Evolutionary conservation across 2,329 filamentous ascomycete genomes (phyloP), one percentile per base, ranked within the genome.

Genomic region (Cryphonectria naterciae): DNA sequence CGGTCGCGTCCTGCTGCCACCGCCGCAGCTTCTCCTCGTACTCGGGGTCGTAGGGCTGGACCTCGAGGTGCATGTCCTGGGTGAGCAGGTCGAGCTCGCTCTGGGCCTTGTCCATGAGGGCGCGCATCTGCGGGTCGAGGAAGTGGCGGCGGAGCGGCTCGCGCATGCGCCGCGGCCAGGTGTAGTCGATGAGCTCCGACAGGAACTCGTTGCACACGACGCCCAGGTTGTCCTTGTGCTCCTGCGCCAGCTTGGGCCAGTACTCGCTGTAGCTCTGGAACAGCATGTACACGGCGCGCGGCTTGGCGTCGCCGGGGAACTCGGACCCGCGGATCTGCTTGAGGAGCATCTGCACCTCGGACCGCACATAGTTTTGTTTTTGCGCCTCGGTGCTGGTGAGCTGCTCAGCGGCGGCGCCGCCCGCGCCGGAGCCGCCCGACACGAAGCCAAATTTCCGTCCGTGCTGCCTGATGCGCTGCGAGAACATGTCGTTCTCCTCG

Each of bases 181-280:
- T 80, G 64, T 85, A 82, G 72, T 85, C 82, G 63, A 87, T 84
- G 25, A 87, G 82, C 74, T 86, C 85, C 35, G 81, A 81, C 3
- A 87, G 80, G 54, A 87, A 87, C 77, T 87, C 85, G 75, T 85
- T 85, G 78, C 85, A 87, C 43, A 87, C 85, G 28, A 86, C 85
- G 22, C 83, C 82, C 0, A 87, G 80, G 64, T 87, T 87, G 73
- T 87, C 85, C 79, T 86, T 86, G 79, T 86, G 85, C 75, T 86
- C 85, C 68, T 84, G 83, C 0, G 85, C 85, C 17, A 87, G 78
- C n/a, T 80, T 79, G 3, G 85, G 83, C 85, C 85, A 87, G 76
- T 85, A 84, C 71, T 84, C 82, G 2, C 84, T 85, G 74, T 86
- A 87, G 71, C 84, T 84, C 69, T 86, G 85, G 77, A 86, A 87